These are phyloP conservation scores for Diaporthe helianthi DNA, from an alignment of 2,329 filamentous ascomycete species.

Conservation along the genomic window DNA sequence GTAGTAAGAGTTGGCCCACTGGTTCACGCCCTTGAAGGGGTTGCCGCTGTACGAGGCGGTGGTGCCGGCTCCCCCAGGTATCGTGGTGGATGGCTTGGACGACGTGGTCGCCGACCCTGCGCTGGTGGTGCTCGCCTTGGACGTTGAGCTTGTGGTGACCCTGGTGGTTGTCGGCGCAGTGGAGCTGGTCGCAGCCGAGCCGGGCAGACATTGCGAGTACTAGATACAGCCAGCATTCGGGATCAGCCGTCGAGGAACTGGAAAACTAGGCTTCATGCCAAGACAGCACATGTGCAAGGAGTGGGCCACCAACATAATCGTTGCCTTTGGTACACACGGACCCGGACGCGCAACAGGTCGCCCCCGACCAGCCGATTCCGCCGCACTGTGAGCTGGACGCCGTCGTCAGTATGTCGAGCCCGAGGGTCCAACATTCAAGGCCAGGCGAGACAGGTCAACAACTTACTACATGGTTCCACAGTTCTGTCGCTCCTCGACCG, in stretches of 20 bases:
- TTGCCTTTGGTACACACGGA: conserved; percentile 48
- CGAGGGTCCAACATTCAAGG: background rate
- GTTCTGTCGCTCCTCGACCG: conserved; percentile 51
- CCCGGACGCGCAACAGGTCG: conserved; percentile 53
- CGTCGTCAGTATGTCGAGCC: conserved; percentile 22
- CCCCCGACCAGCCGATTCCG: conserved; percentile 51
- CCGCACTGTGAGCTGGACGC: conserved; percentile 49
- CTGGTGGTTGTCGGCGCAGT: conserved; percentile 35
- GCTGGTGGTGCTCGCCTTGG: conserved; percentile 39
- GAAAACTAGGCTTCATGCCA: too few species aligned
- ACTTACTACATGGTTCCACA: conserved; percentile 45
- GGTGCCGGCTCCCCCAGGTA: conserved; percentile 39
- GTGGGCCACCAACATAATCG: conserved; percentile 36
- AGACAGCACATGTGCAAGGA: too few species aligned
- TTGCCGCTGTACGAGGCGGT: conserved; percentile 59
- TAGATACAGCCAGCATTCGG: too few species aligned
- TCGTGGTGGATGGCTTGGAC: conserved; percentile 39
- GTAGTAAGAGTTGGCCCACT: conserved; percentile 63
- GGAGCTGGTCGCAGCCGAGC: conserved; percentile 36
- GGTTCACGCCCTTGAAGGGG: conserved; percentile 56
- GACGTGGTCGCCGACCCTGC: conserved; percentile 43
- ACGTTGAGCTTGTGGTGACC: conserved; percentile 41
- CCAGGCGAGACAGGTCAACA: background rate
- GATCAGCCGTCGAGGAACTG: too few species aligned
- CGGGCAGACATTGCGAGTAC: conserved; percentile 49